Base-by-base conservation (phyloP, 1,284 basidiomycete species). In the Earliella scabrosa region DNA sequence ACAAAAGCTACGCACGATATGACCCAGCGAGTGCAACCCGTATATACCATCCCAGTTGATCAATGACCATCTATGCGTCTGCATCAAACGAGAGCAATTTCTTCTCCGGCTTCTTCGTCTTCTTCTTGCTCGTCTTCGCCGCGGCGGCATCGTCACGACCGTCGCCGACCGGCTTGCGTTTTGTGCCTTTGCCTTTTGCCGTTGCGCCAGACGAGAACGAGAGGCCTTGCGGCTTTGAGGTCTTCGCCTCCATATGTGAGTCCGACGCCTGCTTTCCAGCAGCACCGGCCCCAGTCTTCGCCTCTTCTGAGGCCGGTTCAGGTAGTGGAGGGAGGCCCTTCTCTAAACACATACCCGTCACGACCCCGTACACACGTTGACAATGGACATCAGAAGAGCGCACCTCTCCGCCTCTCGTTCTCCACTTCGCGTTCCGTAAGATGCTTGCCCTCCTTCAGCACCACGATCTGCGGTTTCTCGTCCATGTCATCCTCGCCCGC, bases 401-500 rank as follows among this genome's bases (percentile, higher is more conserved):
- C 67, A 93, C 93, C 90, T 79, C 82, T 84, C 48, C 90, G 81
- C 52, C 82, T 79, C 66, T 92, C 82, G 64, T 90, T 87, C 77
- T 91, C 89, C 2, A 81, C 92, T 66, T 95, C 90, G 48, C 81
- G 73, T 58, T 81, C 85, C 3, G 80, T 86, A 46, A 95, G 75
- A 74, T 95, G 93, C 67, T 92, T 93, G 26, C 93, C 93, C 64
- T 89, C 84, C 67, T 82, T 91, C 63, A 95, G 70, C 9, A 95
- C 93, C 2, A 95, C 90, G 3, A 95, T 85, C 69, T 92, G 90
- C 8, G 93, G 93, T 61, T 82, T 86, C 72, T 95, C 93, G 63
- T 95, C 93, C 0, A 71, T 83, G 18, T 80, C 82, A 48, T 93
- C 90, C 54, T 93, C 93, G 58, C 85, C 86, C 20, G 79, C 86